A percentile compares a stretch with the other conserved stretches of the same genome.
These are phyloP conservation scores for Geranium brycei DNA, from an alignment of 345 rosid species.

Conservation along the genomic window DNA sequence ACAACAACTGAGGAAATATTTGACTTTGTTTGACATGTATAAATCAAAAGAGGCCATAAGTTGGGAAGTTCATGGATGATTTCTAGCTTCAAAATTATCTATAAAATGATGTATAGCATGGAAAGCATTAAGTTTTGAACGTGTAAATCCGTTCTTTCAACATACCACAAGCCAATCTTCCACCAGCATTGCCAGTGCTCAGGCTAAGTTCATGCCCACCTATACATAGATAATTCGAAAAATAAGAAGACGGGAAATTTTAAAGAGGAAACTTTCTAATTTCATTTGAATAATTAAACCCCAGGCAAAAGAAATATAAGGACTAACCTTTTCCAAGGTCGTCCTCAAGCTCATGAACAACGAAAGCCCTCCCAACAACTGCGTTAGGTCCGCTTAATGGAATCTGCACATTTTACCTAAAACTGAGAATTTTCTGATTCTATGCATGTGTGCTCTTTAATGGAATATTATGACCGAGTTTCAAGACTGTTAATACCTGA, in stretches of 20 bases:
- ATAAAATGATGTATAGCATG: background rate
- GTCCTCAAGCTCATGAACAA: conserved; percentile 91
- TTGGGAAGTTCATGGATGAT: background rate
- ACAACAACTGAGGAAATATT: conserved; percentile 1
- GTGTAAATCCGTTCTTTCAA: background rate
- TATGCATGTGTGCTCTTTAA: background rate
- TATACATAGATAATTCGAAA: conserved; percentile 14
- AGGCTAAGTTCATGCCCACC: conserved; percentile 97
- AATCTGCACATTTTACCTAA: conserved; percentile 33
- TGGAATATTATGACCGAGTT: background rate
- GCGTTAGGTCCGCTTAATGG: conserved; percentile 64
- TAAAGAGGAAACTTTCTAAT: background rate
- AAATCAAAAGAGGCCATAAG: too few relatives aligned
- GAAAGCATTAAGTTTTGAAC: background rate
- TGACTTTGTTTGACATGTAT: background rate
- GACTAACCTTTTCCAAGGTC: conserved; percentile 85
- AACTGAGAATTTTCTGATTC: background rate
- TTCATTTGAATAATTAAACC: background rate
- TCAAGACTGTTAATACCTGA: conserved; percentile 35
- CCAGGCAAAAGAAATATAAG: background rate
- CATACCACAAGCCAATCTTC: conserved; percentile 97
- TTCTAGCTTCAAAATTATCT: background rate
- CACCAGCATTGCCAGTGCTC: conserved; percentile 94
- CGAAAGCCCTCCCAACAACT: conserved; percentile 88
- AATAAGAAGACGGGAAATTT: background rate